phyloP scores from a whole-genome alignment of 148 eudicot genomes.

The Chenopodium album region DNA sequence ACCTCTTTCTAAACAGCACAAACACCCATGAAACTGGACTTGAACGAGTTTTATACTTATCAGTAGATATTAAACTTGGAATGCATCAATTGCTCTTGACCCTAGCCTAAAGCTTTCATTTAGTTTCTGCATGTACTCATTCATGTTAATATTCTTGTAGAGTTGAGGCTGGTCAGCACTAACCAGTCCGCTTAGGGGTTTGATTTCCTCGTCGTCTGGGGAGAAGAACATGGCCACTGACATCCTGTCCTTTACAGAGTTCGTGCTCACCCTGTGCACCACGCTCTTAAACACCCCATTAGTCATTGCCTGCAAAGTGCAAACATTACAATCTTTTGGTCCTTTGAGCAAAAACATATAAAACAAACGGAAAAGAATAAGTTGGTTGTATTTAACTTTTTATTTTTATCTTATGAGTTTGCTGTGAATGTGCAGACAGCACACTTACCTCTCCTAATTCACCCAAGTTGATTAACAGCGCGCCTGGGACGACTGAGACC shows the following conservation, averaged over 20 bases:
- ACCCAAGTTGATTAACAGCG: slow-evolving; percentile 44
- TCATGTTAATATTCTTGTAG: slow-evolving; percentile 28
- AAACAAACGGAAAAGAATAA: too few species aligned
- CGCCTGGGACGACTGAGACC: slow-evolving; percentile 39
- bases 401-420: too few species aligned
- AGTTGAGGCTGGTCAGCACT: slow-evolving; percentile 26
- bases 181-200: slow-evolving; percentile 26
- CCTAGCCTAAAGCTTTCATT: neutral
- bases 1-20: too few species aligned
- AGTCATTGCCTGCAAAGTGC: neutral
- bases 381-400: too few species aligned
- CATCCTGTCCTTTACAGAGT: slow-evolving; percentile 28
- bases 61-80: neutral
- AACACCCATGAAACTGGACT: too few species aligned
- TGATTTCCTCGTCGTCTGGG: slow-evolving; percentile 30
- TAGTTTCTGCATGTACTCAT: neutral
- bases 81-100: slow-evolving; percentile 4
- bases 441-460: slow-evolving; percentile 45
- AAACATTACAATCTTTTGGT: neutral
- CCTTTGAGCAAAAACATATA: too few species aligned
- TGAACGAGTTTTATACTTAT: too few species aligned
- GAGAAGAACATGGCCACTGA: slow-evolving; percentile 30
- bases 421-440: too few species aligned
- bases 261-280: slow-evolving; percentile 5
- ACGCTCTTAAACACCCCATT: neutral